phyloP scores from a whole-genome alignment of 208 protist genomes.

The Naegleria lovaniensis region DNA sequence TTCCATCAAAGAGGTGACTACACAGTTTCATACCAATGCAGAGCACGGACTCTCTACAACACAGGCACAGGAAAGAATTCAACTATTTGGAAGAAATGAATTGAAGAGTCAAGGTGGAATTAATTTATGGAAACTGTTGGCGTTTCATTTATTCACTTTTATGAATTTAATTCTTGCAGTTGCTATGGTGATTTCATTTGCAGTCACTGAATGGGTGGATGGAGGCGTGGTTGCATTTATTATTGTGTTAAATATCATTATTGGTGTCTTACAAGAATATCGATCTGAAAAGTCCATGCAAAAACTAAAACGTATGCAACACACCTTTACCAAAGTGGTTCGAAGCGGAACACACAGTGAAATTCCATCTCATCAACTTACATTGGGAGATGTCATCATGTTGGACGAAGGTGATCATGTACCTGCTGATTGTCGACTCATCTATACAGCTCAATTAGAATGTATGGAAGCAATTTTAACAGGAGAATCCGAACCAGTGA shows the following conservation, averaged over 20 bases:
- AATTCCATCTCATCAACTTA: slow-evolving; percentile 35
- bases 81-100: neutral
- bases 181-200: slow-evolving; percentile 64
- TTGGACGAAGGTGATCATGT: slow-evolving; percentile 69
- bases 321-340: slow-evolving; percentile 28
- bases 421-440: slow-evolving; percentile 26
- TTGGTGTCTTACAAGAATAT: slow-evolving; percentile 78
- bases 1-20: neutral
- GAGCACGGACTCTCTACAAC: neutral
- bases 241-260: slow-evolving; percentile 67
- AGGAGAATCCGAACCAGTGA: slow-evolving; percentile 59
- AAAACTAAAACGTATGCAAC: slow-evolving; percentile 73
- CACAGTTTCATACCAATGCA: neutral
- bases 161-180: slow-evolving; percentile 71
- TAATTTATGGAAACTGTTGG: slow-evolving; percentile 46
- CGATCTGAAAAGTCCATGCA: slow-evolving; percentile 67
- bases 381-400: slow-evolving; percentile 62
- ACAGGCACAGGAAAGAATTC: neutral
- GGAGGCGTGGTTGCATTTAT: slow-evolving; percentile 70
- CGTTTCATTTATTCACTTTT: slow-evolving; percentile 65
- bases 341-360: slow-evolving; percentile 29
- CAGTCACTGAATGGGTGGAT: slow-evolving; percentile 74
- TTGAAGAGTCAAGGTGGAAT: neutral
- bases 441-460: slow-evolving; percentile 6
- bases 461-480: slow-evolving; percentile 26